Percentiles rank a stretch among this genome's conserved stretches.
These are phyloP conservation scores for Tilletiopsis washingtonensis DNA, from an alignment of 1,284 basidiomycete genomes.

Conservation along the genomic window DNA sequence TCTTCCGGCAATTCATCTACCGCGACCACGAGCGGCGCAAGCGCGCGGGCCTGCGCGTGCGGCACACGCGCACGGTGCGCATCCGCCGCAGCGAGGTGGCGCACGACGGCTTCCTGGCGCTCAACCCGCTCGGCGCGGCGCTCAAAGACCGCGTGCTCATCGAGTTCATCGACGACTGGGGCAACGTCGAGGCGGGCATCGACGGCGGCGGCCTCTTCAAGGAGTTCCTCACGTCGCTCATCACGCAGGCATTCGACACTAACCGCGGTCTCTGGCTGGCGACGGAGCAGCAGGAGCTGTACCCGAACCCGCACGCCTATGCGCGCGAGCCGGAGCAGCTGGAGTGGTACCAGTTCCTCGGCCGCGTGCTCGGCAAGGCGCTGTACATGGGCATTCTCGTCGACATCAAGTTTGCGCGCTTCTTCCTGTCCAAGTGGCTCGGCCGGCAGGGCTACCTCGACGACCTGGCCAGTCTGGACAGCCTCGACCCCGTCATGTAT, in stretches of 20 bases:
- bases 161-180: conserved; percentile 82
- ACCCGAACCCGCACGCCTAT: conserved; percentile 70
- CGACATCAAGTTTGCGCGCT: conserved; percentile 90
- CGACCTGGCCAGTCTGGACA: conserved; percentile 37
- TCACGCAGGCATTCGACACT: conserved; percentile 86
- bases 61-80: conserved; percentile 49
- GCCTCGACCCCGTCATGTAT: conserved; percentile 65
- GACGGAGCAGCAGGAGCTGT: conserved; percentile 82
- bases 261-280: conserved; percentile 87
- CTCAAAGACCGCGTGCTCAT: conserved; percentile 77
- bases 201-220: conserved; percentile 98
- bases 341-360: conserved; percentile 88
- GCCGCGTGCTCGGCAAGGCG: conserved; percentile 86
- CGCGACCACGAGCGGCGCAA: conserved; percentile 52
- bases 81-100: conserved; percentile 70
- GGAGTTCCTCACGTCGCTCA: conserved; percentile 75
- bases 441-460: conserved; percentile 43
- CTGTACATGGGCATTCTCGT: conserved; percentile 93
- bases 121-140: conserved; percentile 61
- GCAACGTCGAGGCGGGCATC: conserved; percentile 76
- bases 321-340: conserved; percentile 35
- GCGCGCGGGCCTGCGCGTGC: conserved; percentile 11
- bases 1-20: conserved; percentile 74
- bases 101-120: conserved; percentile 70
- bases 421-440: conserved; percentile 72